Evolutionary conservation across 23 red algal species (phyloP).

Genomic region (Gracilaria gracilis): DNA sequence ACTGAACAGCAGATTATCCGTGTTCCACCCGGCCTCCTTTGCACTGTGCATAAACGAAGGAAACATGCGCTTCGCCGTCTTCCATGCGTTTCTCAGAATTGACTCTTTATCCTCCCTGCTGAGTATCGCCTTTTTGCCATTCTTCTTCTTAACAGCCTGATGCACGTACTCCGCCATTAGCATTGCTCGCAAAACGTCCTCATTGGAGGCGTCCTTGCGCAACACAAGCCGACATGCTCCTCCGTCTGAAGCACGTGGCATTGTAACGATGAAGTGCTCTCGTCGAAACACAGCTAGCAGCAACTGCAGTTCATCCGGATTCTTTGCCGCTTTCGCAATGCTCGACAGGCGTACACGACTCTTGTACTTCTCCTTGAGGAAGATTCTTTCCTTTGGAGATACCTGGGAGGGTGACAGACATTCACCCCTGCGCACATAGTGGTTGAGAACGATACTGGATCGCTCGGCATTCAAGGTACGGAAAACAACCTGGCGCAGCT

Average conservation of each 20-base stretch:
- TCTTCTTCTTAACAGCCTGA: conserved; percentile 30
- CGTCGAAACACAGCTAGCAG: conserved; percentile 65
- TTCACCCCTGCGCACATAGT: conserved; percentile 74
- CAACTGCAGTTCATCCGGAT: conserved; percentile 73
- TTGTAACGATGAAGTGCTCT: conserved; percentile 73
- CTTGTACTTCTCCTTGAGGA: conserved; percentile 80
- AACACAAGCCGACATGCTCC: conserved; percentile 76
- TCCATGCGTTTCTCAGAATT: conserved; percentile 25
- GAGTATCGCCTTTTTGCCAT: conserved; percentile 11
- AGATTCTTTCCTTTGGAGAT: conserved; percentile 78
- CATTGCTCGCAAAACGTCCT: conserved; percentile 86
- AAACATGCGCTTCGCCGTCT: conserved; percentile 28
- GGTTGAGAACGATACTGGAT: conserved; percentile 79
- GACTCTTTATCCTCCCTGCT: conserved; percentile 34
- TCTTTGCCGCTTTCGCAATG: conserved; percentile 66
- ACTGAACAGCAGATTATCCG: conserved; percentile 70
- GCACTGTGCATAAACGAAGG: conserved; percentile 26
- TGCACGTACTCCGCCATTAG: conserved; percentile 64
- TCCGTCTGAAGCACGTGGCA: conserved; percentile 17
- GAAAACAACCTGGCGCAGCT: conserved; percentile 95
- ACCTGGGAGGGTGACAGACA: conserved; percentile 78
- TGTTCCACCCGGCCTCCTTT: conserved; percentile 57
- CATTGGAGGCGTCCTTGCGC: conserved; percentile 75
- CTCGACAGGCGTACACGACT: conserved; percentile 68
- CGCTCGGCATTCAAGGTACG: conserved; percentile 96